Percentiles rank a stretch among this genome's conserved stretches.
phyloP scores from a whole-genome alignment of 1,139 yeast genomes.

The Eremothecium gossypii region DNA sequence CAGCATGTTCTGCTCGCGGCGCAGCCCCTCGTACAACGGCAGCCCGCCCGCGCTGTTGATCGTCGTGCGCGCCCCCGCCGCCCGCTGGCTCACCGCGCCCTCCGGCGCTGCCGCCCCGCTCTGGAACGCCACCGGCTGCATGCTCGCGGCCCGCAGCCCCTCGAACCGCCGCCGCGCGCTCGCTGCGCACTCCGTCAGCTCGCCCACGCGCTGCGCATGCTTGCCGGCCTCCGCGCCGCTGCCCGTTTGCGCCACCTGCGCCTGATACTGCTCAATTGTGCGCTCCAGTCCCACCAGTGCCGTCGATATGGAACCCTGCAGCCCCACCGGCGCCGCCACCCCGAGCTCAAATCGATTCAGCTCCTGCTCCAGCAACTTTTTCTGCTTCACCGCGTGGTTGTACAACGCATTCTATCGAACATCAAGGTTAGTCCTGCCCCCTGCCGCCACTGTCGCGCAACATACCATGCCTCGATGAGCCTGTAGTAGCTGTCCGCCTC shows the following conservation, averaged over 20 bases:
- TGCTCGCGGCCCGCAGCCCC: conserved; percentile 55
- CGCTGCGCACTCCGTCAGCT: conserved; percentile 50
- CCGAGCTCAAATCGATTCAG: conserved; percentile 57
- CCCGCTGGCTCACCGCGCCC: conserved; percentile 5
- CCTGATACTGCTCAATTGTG: conserved; percentile 64
- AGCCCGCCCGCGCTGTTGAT: conserved; percentile 25
- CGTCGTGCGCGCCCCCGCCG: conserved; percentile 6
- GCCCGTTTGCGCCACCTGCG: conserved; percentile 41
- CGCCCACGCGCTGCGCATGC: conserved; percentile 52
- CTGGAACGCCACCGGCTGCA: conserved; percentile 33
- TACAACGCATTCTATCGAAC: conserved; percentile 58
- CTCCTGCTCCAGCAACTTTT: conserved; percentile 62
- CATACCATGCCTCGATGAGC: background rate
- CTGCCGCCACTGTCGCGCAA: background rate
- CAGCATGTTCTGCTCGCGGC: conserved; percentile 57
- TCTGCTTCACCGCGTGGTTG: conserved; percentile 83
- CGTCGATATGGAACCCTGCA: conserved; percentile 76
- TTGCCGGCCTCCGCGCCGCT: conserved; percentile 43
- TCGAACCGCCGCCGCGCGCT: conserved; percentile 53
- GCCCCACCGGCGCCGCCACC: conserved; percentile 59
- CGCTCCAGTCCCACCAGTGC: conserved; percentile 66
- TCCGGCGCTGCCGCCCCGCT: conserved; percentile 21
- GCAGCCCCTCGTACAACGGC: conserved; percentile 55
- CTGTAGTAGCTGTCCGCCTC: background rate
- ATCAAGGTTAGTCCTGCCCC: conserved; percentile 1